phyloP scores from a whole-genome alignment of 805 yeast genomes.

The Myxozyma geophila region DNA sequence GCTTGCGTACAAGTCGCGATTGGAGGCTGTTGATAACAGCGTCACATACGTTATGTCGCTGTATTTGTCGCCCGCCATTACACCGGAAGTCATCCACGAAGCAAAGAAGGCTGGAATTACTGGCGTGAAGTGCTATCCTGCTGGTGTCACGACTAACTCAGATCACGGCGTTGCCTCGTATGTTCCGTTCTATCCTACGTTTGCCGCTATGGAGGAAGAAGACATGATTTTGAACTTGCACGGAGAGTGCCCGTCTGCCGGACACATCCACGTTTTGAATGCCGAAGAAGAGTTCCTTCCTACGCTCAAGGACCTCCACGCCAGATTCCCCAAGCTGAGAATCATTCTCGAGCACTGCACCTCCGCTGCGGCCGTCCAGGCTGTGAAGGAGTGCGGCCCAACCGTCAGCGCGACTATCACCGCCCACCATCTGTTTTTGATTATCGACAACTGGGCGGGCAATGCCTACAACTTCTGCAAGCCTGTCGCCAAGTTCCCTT shows the following conservation, averaged over 20 bases:
- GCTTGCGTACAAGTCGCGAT: slow-evolving; percentile 63
- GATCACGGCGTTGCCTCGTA: slow-evolving; percentile 90
- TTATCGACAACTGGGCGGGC: slow-evolving; percentile 96
- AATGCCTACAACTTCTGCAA: slow-evolving; percentile 94
- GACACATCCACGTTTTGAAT: slow-evolving; percentile 84
- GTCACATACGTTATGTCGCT: slow-evolving; percentile 92
- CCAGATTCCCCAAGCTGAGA: slow-evolving; percentile 81
- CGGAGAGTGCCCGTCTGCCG: slow-evolving; percentile 88
- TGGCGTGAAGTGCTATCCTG: slow-evolving; percentile 97
- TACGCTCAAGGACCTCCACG: slow-evolving; percentile 75
- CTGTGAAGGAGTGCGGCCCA: slow-evolving; percentile 69
- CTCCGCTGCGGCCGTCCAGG: slow-evolving; percentile 81
- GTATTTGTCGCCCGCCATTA: slow-evolving; percentile 74
- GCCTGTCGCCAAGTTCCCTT: slow-evolving; percentile 94
- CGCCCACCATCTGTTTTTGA: slow-evolving; percentile 89
- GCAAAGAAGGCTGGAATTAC: slow-evolving; percentile 72
- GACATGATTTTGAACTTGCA: slow-evolving; percentile 83
- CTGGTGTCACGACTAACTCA: slow-evolving; percentile 99
- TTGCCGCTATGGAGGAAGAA: slow-evolving; percentile 82
- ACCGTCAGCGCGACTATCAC: slow-evolving; percentile 93
- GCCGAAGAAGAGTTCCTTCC: slow-evolving; percentile 95
- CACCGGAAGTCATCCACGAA: slow-evolving; percentile 80
- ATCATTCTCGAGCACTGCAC: slow-evolving; percentile 96
- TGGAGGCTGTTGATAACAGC: slow-evolving; percentile 71
- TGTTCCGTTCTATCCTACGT: slow-evolving; percentile 83